phyloP scores from a whole-genome alignment of 1,284 basidiomycete species.

The Dichomitus squalens region DNA sequence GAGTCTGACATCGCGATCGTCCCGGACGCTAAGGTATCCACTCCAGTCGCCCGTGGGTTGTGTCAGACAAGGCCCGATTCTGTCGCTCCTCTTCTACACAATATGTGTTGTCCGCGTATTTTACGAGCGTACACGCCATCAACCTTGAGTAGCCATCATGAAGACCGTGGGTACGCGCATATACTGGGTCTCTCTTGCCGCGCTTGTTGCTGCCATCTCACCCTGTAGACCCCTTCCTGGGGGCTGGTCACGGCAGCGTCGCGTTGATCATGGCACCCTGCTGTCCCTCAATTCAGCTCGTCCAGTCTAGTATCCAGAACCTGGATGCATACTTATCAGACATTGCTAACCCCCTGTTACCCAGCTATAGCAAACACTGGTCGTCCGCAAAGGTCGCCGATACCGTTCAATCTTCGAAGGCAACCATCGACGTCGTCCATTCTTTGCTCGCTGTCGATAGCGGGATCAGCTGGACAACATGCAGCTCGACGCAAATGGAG shows the following conservation, averaged over 20 bases:
- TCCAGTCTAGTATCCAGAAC: constrained; percentile 44
- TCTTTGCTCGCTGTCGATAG: constrained; percentile 43
- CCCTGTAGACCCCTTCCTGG: neutral
- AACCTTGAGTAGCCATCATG: no score
- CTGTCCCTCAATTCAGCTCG: constrained; percentile 47
- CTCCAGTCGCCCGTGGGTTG: no score
- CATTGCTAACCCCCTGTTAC: constrained; percentile 46
- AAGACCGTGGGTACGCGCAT: no score
- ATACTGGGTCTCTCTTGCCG: no score
- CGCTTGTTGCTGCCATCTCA: no score
- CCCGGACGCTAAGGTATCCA: no score
- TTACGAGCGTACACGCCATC: no score
- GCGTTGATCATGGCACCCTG: constrained; percentile 33
- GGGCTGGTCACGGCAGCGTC: constrained; percentile 39
- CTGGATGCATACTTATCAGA: constrained; percentile 44
- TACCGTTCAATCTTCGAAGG: constrained; percentile 46
- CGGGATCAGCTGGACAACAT: constrained; percentile 33
- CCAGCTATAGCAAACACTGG: constrained; percentile 47
- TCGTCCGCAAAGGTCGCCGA: constrained; percentile 36
- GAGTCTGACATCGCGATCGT: no score
- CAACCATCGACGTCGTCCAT: constrained; percentile 43
- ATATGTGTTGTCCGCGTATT: no score
- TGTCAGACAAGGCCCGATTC: no score
- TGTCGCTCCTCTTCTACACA: no score
- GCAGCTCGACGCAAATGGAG: constrained; percentile 36